Evolutionary conservation across 1,284 basidiomycete genomes (phyloP).

Genomic region (Meira miltonrushii): DNA sequence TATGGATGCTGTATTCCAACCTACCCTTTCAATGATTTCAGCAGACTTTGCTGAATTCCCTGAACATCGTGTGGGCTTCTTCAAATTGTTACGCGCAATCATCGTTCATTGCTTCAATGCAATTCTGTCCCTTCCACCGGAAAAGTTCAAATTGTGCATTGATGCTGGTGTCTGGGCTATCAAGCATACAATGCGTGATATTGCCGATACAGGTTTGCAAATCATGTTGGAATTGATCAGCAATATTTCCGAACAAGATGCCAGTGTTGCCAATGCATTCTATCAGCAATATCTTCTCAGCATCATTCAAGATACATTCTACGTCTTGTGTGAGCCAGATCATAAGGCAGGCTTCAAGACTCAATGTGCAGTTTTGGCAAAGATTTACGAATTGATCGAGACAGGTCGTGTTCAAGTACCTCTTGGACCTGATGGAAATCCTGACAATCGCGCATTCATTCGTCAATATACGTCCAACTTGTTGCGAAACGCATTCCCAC

Average conservation of each 20-base stretch:
- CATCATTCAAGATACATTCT: conserved; percentile 94
- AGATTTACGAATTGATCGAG: conserved; percentile 90
- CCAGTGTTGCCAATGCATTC: conserved; percentile 71
- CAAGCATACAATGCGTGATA: conserved; percentile 99
- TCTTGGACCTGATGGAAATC: conserved; percentile 76
- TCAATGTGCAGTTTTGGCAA: conserved; percentile 61
- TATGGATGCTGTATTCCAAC: conserved; percentile 92
- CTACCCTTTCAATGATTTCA: conserved; percentile 97
- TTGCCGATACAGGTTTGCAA: conserved; percentile 76
- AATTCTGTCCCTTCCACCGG: conserved; percentile 79
- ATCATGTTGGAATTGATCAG: conserved; percentile 92
- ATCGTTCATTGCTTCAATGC: conserved; percentile 94
- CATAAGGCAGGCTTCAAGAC: conserved; percentile 75
- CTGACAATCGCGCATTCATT: conserved; percentile 77
- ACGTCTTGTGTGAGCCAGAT: conserved; percentile 92
- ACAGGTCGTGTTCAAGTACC: conserved; percentile 74
- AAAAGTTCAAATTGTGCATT: conserved; percentile 95
- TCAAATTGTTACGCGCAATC: conserved; percentile 88
- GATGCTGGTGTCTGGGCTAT: conserved; percentile 99
- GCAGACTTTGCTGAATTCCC: conserved; percentile 97
- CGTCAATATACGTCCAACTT: conserved; percentile 83
- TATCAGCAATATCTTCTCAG: conserved; percentile 89
- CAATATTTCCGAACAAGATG: conserved; percentile 82
- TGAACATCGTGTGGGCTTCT: conserved; percentile 95
- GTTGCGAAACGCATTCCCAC: conserved; percentile 44